Evolutionary conservation across 2,329 filamentous ascomycete genomes (phyloP).

Genomic region (Penicillium sumatraense): DNA sequence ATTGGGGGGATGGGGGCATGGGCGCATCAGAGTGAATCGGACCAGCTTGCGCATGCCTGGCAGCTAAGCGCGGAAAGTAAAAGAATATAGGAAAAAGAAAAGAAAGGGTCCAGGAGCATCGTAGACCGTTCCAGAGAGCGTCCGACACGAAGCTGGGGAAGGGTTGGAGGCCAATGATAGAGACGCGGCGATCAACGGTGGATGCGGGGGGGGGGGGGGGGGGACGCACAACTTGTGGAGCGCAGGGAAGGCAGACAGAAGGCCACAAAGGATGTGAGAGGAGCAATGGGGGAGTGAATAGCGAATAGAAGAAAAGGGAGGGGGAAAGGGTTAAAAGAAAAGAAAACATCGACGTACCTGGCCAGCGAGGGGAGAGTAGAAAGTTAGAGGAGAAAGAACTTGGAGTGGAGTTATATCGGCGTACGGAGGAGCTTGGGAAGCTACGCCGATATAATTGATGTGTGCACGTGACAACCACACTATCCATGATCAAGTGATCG

Average conservation of each 20-base stretch:
- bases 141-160: slow-evolving; percentile 19
- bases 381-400: slow-evolving; percentile 13
- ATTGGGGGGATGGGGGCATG: slow-evolving; percentile 27
- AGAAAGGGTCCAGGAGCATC: slow-evolving; percentile 13
- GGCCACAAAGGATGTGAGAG: background rate
- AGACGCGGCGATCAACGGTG: slow-evolving; percentile 18
- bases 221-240: slow-evolving; percentile 12
- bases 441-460: too few relatives aligned
- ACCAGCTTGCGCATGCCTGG: slow-evolving; percentile 1
- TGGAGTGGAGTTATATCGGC: background rate
- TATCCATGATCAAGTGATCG: too few relatives aligned
- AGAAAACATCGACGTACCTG: too few relatives aligned
- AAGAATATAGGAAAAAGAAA: slow-evolving; percentile 15
- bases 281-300: background rate
- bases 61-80: slow-evolving; percentile 27
- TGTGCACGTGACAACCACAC: too few relatives aligned
- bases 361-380: background rate
- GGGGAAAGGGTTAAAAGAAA: background rate
- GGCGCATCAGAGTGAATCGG: background rate
- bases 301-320: background rate
- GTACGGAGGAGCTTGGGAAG: background rate
- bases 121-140: background rate
- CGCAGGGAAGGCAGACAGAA: slow-evolving; percentile 11
- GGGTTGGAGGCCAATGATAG: slow-evolving; percentile 12
- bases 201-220: slow-evolving; percentile 14